Evolutionary conservation across 805 yeast genomes (phyloP).

Genomic region (Cyberlindnera maclurae): DNA sequence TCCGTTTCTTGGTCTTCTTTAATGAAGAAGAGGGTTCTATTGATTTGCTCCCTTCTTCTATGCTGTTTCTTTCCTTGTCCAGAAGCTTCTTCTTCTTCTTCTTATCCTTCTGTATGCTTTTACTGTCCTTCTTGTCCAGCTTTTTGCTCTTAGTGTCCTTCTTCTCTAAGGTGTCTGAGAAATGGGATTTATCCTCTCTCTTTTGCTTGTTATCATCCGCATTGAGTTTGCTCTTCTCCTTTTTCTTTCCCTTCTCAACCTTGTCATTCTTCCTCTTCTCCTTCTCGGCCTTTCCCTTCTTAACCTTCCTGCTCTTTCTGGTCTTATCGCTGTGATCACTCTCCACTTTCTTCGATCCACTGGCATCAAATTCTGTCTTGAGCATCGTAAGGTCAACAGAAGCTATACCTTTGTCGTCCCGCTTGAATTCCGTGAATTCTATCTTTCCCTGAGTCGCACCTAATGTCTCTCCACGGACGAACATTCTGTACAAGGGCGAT

Average conservation of each 20-base stretch:
- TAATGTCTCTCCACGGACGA: conserved; percentile 81
- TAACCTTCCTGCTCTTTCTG: conserved; percentile 17
- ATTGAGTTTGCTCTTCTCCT: conserved; percentile 19
- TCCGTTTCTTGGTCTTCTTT: too few relatives aligned
- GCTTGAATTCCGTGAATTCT: conserved; percentile 11
- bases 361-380: conserved; percentile 11
- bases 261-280: conserved; percentile 22
- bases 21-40: too few relatives aligned
- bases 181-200: conserved; percentile 10
- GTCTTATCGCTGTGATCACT: conserved; percentile 12
- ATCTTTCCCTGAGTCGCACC: conserved; percentile 60
- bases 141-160: conserved; percentile 15
- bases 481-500: conserved; percentile 78
- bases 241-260: conserved; percentile 15
- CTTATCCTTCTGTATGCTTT: conserved; percentile 6
- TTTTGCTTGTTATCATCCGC: too few relatives aligned
- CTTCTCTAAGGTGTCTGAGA: conserved; percentile 15
- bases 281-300: conserved; percentile 11
- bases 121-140: conserved; percentile 4
- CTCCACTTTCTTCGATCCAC: conserved; percentile 6
- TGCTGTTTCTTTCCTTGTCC: conserved; percentile 13
- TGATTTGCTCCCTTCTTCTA: not conserved
- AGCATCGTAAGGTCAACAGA: conserved; percentile 6
- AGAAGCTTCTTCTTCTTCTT: conserved; percentile 8
- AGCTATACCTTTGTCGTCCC: not conserved